Evolutionary conservation across 192 early-diverging fungal genomes (phyloP).

Genomic region (Coemansia umbellata): DNA sequence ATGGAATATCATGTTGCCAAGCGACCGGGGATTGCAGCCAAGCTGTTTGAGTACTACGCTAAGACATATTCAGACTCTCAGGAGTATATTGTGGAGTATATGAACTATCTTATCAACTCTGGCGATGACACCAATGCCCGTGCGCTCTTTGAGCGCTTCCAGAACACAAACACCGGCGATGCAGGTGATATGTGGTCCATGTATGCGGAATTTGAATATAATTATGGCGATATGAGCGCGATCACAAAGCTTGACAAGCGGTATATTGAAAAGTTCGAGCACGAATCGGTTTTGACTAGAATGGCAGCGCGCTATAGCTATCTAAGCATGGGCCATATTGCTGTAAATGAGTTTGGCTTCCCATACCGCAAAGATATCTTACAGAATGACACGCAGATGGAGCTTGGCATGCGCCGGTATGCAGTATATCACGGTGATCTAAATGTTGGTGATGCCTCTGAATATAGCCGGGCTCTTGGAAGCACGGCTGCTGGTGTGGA

Average conservation of each 20-base stretch:
- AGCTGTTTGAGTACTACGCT: slow-evolving; percentile 86
- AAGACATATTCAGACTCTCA: slow-evolving; percentile 73
- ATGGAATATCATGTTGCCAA: slow-evolving; percentile 94
- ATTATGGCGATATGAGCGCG: slow-evolving; percentile 78
- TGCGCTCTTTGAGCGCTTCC: slow-evolving; percentile 87
- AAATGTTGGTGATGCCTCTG: not conserved
- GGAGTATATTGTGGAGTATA: slow-evolving; percentile 74
- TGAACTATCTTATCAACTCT: slow-evolving; percentile 81
- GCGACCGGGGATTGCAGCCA: slow-evolving; percentile 75
- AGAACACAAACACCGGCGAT: slow-evolving; percentile 63
- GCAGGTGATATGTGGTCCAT: slow-evolving; percentile 76
- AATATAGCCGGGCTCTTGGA: not conserved
- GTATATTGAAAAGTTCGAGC: slow-evolving; percentile 66
- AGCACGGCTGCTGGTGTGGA: not conserved
- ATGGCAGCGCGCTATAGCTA: slow-evolving; percentile 75
- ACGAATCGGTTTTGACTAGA: slow-evolving; percentile 56
- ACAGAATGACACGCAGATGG: not conserved
- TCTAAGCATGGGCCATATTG: slow-evolving; percentile 69
- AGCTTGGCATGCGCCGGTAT: not conserved
- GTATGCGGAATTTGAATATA: slow-evolving; percentile 80
- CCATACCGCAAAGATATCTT: slow-evolving; percentile 26
- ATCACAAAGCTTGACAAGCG: slow-evolving; percentile 77
- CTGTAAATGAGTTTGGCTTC: slow-evolving; percentile 71
- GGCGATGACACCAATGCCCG: slow-evolving; percentile 92
- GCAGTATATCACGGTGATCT: not conserved